These are phyloP conservation scores for Lagerstroemia speciosa DNA, from an alignment of 345 rosid genomes.

Conservation along the genomic window DNA sequence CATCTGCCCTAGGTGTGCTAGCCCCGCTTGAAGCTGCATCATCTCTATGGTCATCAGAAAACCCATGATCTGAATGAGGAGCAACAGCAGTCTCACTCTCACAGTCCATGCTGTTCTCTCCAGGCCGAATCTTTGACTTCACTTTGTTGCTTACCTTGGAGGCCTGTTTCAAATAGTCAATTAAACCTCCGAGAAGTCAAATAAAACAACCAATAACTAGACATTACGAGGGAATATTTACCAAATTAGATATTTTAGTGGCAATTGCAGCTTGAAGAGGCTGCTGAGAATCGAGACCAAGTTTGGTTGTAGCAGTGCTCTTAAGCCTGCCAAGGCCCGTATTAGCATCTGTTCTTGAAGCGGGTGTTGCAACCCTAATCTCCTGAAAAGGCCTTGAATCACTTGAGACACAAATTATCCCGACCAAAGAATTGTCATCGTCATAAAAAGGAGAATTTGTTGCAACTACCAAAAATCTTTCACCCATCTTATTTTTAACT, in stretches of 20 bases:
- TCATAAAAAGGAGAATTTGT: slow-evolving; percentile 74
- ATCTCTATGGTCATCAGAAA: slow-evolving; percentile 64
- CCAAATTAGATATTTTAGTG: slow-evolving; percentile 86
- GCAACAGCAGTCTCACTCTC: slow-evolving; percentile 82
- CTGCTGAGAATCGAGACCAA: slow-evolving; percentile 87
- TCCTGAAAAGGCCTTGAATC: slow-evolving; percentile 49
- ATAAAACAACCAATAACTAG: not conserved
- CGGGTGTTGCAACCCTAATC: slow-evolving; percentile 20
- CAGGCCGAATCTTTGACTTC: slow-evolving; percentile 56
- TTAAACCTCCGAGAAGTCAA: slow-evolving; percentile 10
- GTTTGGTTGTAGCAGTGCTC: slow-evolving; percentile 48
- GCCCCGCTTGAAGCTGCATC: slow-evolving; percentile 82
- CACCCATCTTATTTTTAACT: slow-evolving; percentile 62
- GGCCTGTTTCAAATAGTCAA: slow-evolving; percentile 43
- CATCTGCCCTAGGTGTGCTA: slow-evolving; percentile 83
- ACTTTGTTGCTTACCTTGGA: slow-evolving; percentile 77
- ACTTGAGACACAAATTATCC: slow-evolving; percentile 65
- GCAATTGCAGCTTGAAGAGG: slow-evolving; percentile 84
- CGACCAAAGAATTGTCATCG: slow-evolving; percentile 62
- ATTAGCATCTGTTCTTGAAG: slow-evolving; percentile 35
- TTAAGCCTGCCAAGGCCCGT: slow-evolving; percentile 37
- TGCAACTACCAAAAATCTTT: slow-evolving; percentile 46
- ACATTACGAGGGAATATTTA: slow-evolving; percentile 28
- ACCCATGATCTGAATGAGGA: slow-evolving; percentile 56
- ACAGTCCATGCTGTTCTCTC: slow-evolving; percentile 40